A percentile compares a stretch with the other conserved stretches of the same genome.
phyloP scores from a whole-genome alignment of 106 monocot genomes.

The Cymbidium sinense region DNA sequence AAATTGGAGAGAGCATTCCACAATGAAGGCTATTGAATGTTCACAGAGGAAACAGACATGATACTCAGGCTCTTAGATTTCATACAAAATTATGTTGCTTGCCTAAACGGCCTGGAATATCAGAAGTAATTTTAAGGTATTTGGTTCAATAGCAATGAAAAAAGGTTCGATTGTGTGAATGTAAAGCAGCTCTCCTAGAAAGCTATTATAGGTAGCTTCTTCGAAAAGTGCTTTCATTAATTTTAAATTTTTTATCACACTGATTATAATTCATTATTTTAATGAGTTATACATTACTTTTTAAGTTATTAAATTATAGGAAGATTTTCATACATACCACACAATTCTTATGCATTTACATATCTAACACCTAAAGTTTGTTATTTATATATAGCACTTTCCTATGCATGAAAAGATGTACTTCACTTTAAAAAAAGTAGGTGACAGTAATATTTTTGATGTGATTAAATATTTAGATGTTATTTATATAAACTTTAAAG shows the following conservation, averaged over 20 bases:
- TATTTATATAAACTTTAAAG: too few relatives aligned
- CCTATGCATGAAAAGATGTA: too few relatives aligned
- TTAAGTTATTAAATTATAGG: neutral
- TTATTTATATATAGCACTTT: too few relatives aligned
- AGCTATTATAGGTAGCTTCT: neutral
- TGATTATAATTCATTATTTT: neutral
- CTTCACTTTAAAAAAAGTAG: too few relatives aligned
- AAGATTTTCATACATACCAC: too few relatives aligned
- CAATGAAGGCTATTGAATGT: neutral
- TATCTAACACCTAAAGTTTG: too few relatives aligned
- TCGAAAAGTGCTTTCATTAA: neutral
- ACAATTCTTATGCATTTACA: too few relatives aligned
- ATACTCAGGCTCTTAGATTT: neutral
- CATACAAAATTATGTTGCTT: neutral
- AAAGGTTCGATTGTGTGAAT: neutral
- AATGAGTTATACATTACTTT: neutral
- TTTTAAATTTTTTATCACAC: neutral
- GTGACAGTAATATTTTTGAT: too few relatives aligned
- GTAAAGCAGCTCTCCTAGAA: neutral
- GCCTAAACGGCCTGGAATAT: neutral
- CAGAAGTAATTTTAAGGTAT: neutral
- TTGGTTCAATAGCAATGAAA: neutral
- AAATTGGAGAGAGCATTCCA: neutral
- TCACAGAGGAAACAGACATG: neutral
- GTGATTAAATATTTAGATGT: too few relatives aligned